Evolutionary conservation across 2,329 filamentous ascomycete species (phyloP), one percentile per base, ranked within the genome.

Genomic region (Verruconis gallopava): DNA sequence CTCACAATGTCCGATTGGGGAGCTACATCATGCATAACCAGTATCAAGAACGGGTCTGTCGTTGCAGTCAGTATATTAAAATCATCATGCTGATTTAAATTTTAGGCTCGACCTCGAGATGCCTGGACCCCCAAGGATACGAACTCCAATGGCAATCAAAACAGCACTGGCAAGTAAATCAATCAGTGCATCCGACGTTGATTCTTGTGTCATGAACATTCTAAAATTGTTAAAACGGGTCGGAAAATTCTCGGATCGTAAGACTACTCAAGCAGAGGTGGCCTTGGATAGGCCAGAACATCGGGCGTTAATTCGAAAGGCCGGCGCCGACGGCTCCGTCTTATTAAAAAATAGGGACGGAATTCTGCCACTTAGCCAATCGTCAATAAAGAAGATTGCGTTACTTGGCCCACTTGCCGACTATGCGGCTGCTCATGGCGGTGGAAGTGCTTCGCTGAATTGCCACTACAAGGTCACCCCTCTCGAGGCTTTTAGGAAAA

Each of bases 31-130:
- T 30, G 25, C 84, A 0, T 80, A 77, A 52, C 66, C 64, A 25
- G 62, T 68, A 3, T 85, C 85, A 60, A 69, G 71, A 45, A 70
- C 83, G 53, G 85, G 81, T 36, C 11, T 14, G 33, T 36, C 6
- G 18, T 17, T 36, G 9, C 18, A 9, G 17, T 6, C 64, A 67
- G 18, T 62, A 67, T 3, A 32, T 15, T 14, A 25, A 40, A 11
- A 20, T 21, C n/a, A 21, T 47, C 62, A 62, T 21, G 20, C 73
- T 75, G 0, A 69, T 79, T 33, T 80, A 84, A 73, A 75, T 1
- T 77, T 79, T 3, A 81, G 81, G 3, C 80, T 76, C 38, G 81
- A 85, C 50, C 69, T 81, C 11, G 81, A 85, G 52, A 85, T 85
- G 81, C 81, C 81, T 11, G 80, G 81, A 32, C 5, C 12, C 4